Conservation (phyloP, 2,329 filamentous ascomycete genomes). For the Achaetomium macrosporum region DNA sequence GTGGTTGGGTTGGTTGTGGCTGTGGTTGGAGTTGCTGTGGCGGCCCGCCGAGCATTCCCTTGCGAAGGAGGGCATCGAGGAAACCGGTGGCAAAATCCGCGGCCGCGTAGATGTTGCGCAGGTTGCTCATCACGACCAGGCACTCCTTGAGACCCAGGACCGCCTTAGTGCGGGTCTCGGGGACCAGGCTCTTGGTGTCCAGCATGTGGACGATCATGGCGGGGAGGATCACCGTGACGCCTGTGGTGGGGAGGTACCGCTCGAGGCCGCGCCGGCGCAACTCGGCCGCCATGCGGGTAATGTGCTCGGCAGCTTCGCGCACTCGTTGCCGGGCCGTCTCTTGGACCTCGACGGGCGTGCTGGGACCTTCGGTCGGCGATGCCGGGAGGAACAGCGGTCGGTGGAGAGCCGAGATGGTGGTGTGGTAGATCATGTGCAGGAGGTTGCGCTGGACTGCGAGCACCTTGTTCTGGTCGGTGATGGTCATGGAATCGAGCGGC, state of each 20-base stretch:
- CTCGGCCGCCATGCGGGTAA: constrained; percentile 74
- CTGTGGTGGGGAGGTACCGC: constrained; percentile 75
- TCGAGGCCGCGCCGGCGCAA: constrained; percentile 68
- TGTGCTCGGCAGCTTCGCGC: constrained; percentile 75
- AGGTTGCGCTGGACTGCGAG: constrained; percentile 71
- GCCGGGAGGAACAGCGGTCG: constrained; percentile 84
- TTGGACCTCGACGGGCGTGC: constrained; percentile 62
- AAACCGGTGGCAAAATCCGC: constrained; percentile 96
- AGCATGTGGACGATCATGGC: constrained; percentile 90
- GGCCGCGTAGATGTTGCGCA: constrained; percentile 84
- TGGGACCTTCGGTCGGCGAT: constrained; percentile 48
- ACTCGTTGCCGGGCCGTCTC: constrained; percentile 79
- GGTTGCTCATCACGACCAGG: constrained; percentile 82
- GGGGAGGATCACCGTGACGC: constrained; percentile 81
- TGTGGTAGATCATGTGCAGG: constrained; percentile 89
- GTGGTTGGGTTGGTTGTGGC: constrained; percentile 13
- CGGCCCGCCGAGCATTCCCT: constrained; percentile 30
- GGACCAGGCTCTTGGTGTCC: constrained; percentile 78
- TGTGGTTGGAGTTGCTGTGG: not conserved
- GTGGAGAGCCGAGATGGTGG: constrained; percentile 84
- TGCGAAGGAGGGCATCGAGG: constrained; percentile 82
- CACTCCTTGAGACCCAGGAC: constrained; percentile 85
- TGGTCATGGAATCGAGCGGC: constrained; percentile 47
- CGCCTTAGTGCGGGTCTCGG: constrained; percentile 63
- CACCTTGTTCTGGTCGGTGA: constrained; percentile 55